These are phyloP conservation scores for Artomyces pyxidatus DNA, from an alignment of 768 basidiomycete genomes.

Conservation along the genomic window DNA sequence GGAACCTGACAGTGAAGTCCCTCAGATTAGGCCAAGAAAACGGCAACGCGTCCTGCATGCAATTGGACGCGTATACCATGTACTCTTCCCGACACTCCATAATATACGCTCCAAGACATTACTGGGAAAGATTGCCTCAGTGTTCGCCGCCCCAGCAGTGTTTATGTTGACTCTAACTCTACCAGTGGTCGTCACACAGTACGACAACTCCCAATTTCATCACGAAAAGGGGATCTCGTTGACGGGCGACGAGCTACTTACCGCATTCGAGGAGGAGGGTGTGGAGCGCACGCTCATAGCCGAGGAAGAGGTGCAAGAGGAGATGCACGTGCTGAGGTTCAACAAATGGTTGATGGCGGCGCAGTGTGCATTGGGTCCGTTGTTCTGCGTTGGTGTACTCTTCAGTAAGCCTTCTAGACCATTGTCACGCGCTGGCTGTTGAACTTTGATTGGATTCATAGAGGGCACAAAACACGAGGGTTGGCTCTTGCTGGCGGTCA, in stretches of 20 bases:
- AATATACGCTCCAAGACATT: slow-evolving; percentile 63
- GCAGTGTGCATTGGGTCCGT: slow-evolving; percentile 77
- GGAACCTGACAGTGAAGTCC: slow-evolving; percentile 40
- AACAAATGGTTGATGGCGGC: slow-evolving; percentile 80
- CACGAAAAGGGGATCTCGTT: slow-evolving; percentile 37
- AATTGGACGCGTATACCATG: slow-evolving; percentile 40
- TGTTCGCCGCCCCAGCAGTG: slow-evolving; percentile 85
- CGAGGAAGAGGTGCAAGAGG: slow-evolving; percentile 65
- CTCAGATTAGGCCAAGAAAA: slow-evolving; percentile 36
- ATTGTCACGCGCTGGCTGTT: neutral
- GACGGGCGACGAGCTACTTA: slow-evolving; percentile 37
- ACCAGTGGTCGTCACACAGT: slow-evolving; percentile 75
- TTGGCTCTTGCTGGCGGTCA: slow-evolving; percentile 48
- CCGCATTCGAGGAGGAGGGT: slow-evolving; percentile 73
- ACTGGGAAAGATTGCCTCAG: slow-evolving; percentile 59
- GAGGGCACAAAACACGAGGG: slow-evolving; percentile 36
- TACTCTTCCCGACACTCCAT: slow-evolving; percentile 81
- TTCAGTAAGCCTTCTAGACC: slow-evolving; percentile 47
- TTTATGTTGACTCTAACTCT: slow-evolving; percentile 80
- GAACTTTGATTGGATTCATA: slow-evolving; percentile 20
- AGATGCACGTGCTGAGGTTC: slow-evolving; percentile 54
- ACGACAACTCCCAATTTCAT: slow-evolving; percentile 24
- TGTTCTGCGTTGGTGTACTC: slow-evolving; percentile 69
- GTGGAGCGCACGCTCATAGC: slow-evolving; percentile 62
- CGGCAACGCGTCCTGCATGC: slow-evolving; percentile 29